These are phyloP conservation scores for Camellia sinensis DNA, from an alignment of 148 eudicot genomes.

Conservation along the genomic window DNA sequence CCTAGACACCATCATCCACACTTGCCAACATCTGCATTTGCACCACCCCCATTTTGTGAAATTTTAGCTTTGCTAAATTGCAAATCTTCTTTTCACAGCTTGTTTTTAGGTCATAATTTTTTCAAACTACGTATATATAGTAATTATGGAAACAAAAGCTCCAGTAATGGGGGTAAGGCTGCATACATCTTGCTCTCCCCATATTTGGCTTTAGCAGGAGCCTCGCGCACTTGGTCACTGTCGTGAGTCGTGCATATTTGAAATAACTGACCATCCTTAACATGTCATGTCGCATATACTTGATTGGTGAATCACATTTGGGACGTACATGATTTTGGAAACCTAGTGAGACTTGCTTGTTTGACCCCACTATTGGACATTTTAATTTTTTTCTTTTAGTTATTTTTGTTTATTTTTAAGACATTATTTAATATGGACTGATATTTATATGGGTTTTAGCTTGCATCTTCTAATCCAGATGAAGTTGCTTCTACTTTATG, in stretches of 20 bases:
- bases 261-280: background rate
- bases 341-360: background rate
- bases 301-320: background rate
- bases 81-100: background rate
- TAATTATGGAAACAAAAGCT: background rate
- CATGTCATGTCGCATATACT: background rate
- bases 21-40: no score
- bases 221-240: background rate
- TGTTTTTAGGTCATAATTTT: background rate
- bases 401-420: background rate
- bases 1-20: no score
- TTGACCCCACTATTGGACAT: background rate
- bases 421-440: conserved; percentile 1
- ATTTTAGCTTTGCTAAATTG: no score
- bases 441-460: background rate
- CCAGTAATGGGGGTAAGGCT: no score
- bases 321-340: background rate
- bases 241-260: background rate
- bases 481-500: no score
- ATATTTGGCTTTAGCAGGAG: no score
- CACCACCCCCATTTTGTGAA: no score
- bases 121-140: background rate
- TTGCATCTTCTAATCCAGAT: background rate
- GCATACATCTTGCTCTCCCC: no score
- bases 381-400: background rate